These are phyloP conservation scores for Fusarium devonianum DNA, from an alignment of 2,329 filamentous ascomycete species.

Conservation along the genomic window DNA sequence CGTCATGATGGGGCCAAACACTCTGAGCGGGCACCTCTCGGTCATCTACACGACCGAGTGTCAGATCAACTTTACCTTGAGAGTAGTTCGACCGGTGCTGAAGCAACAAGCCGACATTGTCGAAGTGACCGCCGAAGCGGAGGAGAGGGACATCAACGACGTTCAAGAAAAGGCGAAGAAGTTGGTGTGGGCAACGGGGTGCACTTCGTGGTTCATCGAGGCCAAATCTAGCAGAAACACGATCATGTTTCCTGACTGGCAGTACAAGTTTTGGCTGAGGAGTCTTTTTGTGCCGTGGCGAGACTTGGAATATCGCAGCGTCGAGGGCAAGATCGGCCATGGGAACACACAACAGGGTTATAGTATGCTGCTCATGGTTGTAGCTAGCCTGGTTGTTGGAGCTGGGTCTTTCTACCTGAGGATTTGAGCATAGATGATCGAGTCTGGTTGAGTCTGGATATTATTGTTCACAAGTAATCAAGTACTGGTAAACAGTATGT, in stretches of 20 bases:
- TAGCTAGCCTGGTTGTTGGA: neutral
- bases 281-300: conserved; percentile 53
- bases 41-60: conserved; percentile 60
- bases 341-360: accelerated
- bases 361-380: neutral
- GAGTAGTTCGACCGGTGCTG: conserved; percentile 49
- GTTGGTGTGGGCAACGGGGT: conserved; percentile 58
- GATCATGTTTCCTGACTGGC: conserved; percentile 61
- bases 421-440: too few species aligned
- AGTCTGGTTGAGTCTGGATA: too few species aligned
- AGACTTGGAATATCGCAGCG: conserved; percentile 44
- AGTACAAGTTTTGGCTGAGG: conserved; percentile 56
- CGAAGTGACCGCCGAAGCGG: conserved; percentile 43
- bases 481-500: too few species aligned
- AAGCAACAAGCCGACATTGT: conserved; percentile 37
- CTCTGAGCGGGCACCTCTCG: conserved; percentile 56
- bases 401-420: conserved; percentile 1
- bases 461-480: too few species aligned
- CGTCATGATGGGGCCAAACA: conserved; percentile 44
- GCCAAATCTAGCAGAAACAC: conserved; percentile 55
- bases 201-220: conserved; percentile 61
- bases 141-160: conserved; percentile 39
- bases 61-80: conserved; percentile 55
- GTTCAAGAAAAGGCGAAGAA: conserved; percentile 52
- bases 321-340: neutral